A percentile compares a stretch with the other conserved stretches of the same genome.
Evolutionary conservation across 1,284 basidiomycete species (phyloP).

Genomic region (Apiotrichum brassicae): DNA sequence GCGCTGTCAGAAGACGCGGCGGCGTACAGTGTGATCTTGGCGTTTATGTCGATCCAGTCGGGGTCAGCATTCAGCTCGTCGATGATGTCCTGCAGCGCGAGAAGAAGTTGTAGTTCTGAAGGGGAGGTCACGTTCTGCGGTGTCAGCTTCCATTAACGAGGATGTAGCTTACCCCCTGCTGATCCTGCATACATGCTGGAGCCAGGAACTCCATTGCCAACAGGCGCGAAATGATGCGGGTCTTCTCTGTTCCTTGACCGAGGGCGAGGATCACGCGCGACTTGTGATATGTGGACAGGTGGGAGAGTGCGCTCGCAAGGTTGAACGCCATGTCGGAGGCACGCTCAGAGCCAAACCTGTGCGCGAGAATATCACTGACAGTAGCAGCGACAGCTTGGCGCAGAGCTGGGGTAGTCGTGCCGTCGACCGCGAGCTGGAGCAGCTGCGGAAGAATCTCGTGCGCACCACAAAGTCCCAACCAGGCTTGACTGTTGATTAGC

Average conservation of each 20-base stretch:
- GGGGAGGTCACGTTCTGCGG: neutral
- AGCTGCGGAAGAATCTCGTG: neutral
- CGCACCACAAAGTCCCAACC: too few species aligned
- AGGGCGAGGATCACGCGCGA: constrained; percentile 1
- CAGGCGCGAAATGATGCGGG: neutral
- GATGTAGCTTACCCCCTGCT: neutral
- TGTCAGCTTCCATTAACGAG: too few species aligned
- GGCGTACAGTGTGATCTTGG: constrained; percentile 1
- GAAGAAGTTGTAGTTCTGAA: neutral
- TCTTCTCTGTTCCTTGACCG: neutral
- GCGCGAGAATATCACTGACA: neutral
- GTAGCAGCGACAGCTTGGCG: neutral
- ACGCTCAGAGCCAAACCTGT: too few species aligned
- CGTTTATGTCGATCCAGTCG: neutral
- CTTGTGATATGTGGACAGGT: neutral
- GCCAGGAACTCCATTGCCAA: neutral
- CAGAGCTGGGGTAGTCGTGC: neutral
- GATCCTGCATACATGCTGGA: neutral
- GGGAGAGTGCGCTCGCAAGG: neutral
- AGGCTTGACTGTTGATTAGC: too few species aligned
- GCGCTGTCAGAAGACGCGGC: neutral
- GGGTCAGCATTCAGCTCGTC: neutral
- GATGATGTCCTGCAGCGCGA: neutral
- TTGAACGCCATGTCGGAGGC: too few species aligned
- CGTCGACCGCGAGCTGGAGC: neutral